These are phyloP conservation scores for Naganishia vishniacii DNA, from an alignment of 768 basidiomycete genomes.

Conservation along the genomic window DNA sequence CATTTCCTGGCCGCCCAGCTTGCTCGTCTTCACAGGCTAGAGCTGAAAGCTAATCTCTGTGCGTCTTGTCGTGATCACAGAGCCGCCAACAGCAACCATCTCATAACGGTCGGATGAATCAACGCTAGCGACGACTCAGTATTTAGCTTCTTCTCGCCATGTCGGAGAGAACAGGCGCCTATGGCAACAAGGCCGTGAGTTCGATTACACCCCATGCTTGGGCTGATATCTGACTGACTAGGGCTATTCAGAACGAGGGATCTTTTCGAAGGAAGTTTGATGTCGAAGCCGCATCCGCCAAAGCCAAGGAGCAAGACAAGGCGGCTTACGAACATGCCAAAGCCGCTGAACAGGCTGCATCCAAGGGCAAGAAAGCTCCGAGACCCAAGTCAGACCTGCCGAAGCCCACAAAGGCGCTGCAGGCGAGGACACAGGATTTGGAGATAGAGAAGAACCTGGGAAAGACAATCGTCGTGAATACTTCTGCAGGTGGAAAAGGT, in stretches of 20 bases:
- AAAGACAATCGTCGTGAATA: conserved; percentile 87
- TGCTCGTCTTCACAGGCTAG: no score
- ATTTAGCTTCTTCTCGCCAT: not conserved
- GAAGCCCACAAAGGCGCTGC: conserved; percentile 87
- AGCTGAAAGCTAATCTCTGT: no score
- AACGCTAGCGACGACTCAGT: no score
- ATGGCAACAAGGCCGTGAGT: conserved; percentile 16
- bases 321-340: conserved; percentile 76
- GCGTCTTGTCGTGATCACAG: no score
- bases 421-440: conserved; percentile 73
- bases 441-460: conserved; percentile 91
- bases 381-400: conserved; percentile 54
- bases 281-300: conserved; percentile 58
- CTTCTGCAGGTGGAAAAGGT: conserved; percentile 57
- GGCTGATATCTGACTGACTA: no score
- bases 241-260: not conserved
- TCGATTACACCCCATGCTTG: not conserved
- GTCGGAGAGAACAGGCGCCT: conserved; percentile 16
- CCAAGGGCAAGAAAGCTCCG: conserved; percentile 52
- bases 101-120: no score
- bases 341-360: conserved; percentile 49
- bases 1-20: not conserved
- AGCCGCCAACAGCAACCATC: not conserved
- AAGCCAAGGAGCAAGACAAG: conserved; percentile 48
- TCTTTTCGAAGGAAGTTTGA: conserved; percentile 76